These are phyloP conservation scores for Fonsecaea multimorphosa DNA, from an alignment of 2,329 filamentous ascomycete genomes.

Conservation along the genomic window DNA sequence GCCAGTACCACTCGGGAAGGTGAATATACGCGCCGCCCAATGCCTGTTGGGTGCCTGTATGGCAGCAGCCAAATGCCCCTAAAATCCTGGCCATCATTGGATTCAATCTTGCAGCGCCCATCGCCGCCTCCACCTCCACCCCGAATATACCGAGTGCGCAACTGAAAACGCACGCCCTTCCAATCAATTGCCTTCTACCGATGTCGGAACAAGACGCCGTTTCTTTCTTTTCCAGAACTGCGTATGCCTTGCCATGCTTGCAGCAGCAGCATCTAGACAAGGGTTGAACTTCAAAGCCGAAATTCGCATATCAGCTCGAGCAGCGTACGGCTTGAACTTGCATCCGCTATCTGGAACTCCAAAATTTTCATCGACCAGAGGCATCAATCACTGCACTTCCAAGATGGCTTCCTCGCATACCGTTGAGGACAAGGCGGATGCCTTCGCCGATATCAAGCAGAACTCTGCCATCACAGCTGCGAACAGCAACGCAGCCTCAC, in stretches of 20 bases:
- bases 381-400: background rate
- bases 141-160: background rate
- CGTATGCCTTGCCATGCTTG: slow-evolving; percentile 6
- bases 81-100: background rate
- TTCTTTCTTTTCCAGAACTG: background rate
- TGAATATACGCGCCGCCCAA: background rate
- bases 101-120: slow-evolving; percentile 7
- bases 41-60: too few species aligned
- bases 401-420: background rate
- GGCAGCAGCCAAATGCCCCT: background rate
- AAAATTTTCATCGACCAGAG: background rate
- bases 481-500: slow-evolving; percentile 21
- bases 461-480: slow-evolving; percentile 13
- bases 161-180: slow-evolving; percentile 14
- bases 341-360: background rate
- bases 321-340: background rate
- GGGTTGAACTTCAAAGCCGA: background rate
- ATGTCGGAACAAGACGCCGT: slow-evolving; percentile 3
- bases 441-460: slow-evolving; percentile 7
- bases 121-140: slow-evolving; percentile 9
- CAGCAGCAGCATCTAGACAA: slow-evolving; percentile 10
- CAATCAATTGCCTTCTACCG: background rate
- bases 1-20: background rate
- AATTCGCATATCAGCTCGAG: background rate
- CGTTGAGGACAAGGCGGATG: slow-evolving; percentile 4